Conservation (phyloP, 2,329 filamentous ascomycete genomes). For the Microsporum canis region DNA sequence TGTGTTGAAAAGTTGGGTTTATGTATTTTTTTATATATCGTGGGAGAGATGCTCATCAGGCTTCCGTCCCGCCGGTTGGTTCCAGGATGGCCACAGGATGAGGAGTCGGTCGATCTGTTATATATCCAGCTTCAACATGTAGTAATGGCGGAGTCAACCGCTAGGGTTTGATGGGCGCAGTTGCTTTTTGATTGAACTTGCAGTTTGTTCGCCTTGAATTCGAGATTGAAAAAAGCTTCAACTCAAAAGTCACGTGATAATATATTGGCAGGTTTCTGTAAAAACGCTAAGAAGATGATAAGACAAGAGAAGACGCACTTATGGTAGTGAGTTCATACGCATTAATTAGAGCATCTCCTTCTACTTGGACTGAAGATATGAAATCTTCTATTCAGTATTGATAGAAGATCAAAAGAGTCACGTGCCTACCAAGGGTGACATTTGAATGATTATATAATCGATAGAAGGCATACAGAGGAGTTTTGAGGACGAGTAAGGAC, state of each 20-base stretch:
- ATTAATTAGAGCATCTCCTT: no score
- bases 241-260: background rate
- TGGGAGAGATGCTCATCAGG: no score
- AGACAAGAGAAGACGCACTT: no score
- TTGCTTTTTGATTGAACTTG: background rate
- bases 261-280: background rate
- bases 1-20: background rate
- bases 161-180: background rate
- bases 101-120: background rate
- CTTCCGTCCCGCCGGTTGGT: background rate
- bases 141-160: background rate
- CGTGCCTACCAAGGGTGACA: no score
- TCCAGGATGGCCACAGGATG: background rate
- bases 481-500: background rate
- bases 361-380: no score
- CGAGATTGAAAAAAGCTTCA: background rate
- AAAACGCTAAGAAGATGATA: background rate
- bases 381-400: no score
- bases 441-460: no score
- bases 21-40: no score
- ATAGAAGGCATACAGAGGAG: no score
- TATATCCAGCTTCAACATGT: background rate
- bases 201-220: background rate
- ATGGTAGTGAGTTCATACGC: no score
- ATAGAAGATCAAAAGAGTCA: no score